Evolutionary conservation across 2,329 filamentous ascomycete genomes (phyloP), one percentile per base, ranked within the genome.

Genomic region (Colletotrichum lindemuthianum): DNA sequence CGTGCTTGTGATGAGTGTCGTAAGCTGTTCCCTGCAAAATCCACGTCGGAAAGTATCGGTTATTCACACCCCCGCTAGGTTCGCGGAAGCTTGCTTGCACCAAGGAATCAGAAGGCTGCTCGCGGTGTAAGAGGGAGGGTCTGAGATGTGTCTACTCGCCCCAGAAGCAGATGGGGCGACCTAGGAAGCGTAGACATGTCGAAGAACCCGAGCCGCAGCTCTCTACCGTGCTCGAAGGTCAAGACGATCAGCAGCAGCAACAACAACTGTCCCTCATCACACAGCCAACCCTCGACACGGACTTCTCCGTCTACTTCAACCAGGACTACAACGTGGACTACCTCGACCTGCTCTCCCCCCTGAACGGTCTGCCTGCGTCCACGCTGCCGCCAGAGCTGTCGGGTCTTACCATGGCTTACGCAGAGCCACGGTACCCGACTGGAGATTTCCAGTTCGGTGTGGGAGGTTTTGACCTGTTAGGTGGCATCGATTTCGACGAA

Each of bases 1-100:
- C 82, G 86, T 51, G 87, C 88, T 66, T 90, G 88, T 74, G 88
- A 90, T 74, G 87, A 89, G 74, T 90, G 88, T 76, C 83, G 88
- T 90, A 81, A 76, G 86, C 81, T 43, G 54, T 44, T 15, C n/a
- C 32, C 55, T 41, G 9, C 39, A 43, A 36, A 40, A 16, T 9
- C 16, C 6, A 13, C 43, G 37, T 10, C 34, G 53, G 40, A 44
- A 2, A 3, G 13, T 32, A 24, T 43, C 49, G 36, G 15, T 44
- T 6, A 67, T 60, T 68, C 45, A 68, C 68, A 32, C 11, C 11
- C n/a, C 49, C 63, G 36, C 7, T 65, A 90, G 88, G 88, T 70
- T 78, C 80, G 32, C 83, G 88, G 56, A 90, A 90, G 72, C 82
- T 90, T 50, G 87, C 87, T 49, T 90, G 88, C 73, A 84, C 86